Base-by-base conservation (phyloP, 345 rosid genomes). In the Lenwebbia sp. region DNA sequence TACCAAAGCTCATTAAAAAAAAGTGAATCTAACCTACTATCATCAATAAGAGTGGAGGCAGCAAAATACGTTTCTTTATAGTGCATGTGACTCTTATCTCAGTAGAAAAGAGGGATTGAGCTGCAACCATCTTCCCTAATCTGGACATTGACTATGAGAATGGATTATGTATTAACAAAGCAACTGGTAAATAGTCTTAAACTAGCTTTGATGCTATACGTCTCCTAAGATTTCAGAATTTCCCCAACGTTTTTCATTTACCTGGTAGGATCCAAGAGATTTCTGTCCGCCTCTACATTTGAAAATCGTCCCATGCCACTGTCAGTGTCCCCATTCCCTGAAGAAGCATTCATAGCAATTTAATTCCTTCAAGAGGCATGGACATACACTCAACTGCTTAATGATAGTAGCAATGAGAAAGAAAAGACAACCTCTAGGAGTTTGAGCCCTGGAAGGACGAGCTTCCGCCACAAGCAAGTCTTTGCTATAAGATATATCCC, bases 211-310 rank as follows among this genome's bases (percentile, higher is more conserved):
- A 70, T 70, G 47, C 78, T 37, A 19, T 70, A 33, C 13, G 8
- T 70, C 44, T 70, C 33, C 78, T 33, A 37, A 5, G 6, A 70
- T 70, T 33, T 70, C 78, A 70, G 25, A 70, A 70, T 33, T 37
- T 70, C 47, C 78, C 47, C 44, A 8, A 65, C 19, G 78, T 65
- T 33, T 65, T 53, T 23, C 65, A 81, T 76, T 92, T 94, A 97
- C 99, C 94, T 90, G 82, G 92, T 88, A 15, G 96, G 93, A 84
- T 94, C 96, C 4, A 92, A 85, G 85, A 93, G 89, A 84, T 91
- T 89, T 83, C 92, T 89, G 83, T 95, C 98, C 89, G 89, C 86
- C 56, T 92, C 94, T 74, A 83, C 93, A 86, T 92, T 86, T 22
- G 96, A 94, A 86, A 92, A 91, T 14, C 52, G 87, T 88, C 86